Percentiles rank a stretch among this genome's conserved stretches.
These are phyloP conservation scores for Cystobasidium tubakii DNA, from an alignment of 768 basidiomycete genomes.

Conservation along the genomic window DNA sequence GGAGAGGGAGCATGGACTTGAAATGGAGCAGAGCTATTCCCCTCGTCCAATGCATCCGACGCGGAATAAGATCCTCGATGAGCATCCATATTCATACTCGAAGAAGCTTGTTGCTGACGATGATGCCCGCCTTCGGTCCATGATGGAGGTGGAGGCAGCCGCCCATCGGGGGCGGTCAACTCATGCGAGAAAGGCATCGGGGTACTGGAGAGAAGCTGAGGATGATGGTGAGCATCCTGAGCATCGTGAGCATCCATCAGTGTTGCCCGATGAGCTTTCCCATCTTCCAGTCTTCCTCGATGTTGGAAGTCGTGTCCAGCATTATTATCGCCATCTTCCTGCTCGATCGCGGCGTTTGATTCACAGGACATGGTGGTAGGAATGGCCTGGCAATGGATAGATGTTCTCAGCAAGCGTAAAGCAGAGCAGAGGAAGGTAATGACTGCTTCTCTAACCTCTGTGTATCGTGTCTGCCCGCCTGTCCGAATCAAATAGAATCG, in stretches of 20 bases:
- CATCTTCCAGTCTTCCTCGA: neutral
- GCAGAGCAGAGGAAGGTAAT: too few species aligned
- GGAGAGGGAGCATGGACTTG: neutral
- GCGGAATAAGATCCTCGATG: neutral
- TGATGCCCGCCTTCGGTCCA: neutral
- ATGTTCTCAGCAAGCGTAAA: too few species aligned
- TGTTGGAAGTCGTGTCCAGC: neutral
- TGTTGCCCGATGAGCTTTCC: neutral
- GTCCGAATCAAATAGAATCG: too few species aligned
- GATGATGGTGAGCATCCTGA: neutral
- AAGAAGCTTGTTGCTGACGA: neutral
- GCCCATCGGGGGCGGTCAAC: neutral
- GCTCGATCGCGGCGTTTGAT: conserved; percentile 5
- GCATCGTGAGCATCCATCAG: neutral
- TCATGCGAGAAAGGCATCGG: neutral
- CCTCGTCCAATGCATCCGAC: neutral
- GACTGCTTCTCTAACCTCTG: too few species aligned
- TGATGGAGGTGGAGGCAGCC: neutral
- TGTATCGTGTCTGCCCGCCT: too few species aligned
- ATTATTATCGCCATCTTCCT: neutral
- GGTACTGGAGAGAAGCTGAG: neutral
- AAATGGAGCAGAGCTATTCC: neutral
- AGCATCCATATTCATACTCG: neutral
- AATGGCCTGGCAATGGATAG: too few species aligned
- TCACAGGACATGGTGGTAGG: too few species aligned